Conservation (phyloP, 805 yeast genomes). For the Torulaspora delbrueckii region DNA sequence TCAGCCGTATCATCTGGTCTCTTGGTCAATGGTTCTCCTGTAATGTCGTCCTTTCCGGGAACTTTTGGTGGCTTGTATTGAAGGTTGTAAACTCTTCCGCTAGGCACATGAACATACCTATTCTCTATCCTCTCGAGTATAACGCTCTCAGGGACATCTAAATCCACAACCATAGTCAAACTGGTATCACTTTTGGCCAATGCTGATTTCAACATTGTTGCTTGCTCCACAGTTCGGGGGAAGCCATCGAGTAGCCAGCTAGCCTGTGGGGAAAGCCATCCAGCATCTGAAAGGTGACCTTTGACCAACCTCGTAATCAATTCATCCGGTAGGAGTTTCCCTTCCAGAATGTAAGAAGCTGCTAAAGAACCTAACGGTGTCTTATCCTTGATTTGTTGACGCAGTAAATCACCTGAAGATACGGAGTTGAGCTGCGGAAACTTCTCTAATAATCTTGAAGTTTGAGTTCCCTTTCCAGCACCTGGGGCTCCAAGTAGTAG, state of each 20-base stretch:
- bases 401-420: conserved; percentile 79
- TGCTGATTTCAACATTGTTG: conserved; percentile 48
- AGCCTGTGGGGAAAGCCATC: conserved; percentile 32
- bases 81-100: conserved; percentile 82
- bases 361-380: conserved; percentile 58
- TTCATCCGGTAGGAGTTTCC: conserved; percentile 69
- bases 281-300: conserved; percentile 39
- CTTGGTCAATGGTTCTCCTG: conserved; percentile 80
- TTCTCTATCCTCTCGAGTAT: conserved; percentile 78
- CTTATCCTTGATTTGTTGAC: conserved; percentile 55
- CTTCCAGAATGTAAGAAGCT: conserved; percentile 50
- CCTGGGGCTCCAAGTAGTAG: conserved; percentile 92
- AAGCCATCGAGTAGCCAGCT: conserved; percentile 88
- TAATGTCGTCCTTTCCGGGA: conserved; percentile 77
- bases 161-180: conserved; percentile 75
- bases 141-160: conserved; percentile 80
- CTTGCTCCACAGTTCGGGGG: conserved; percentile 78
- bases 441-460: conserved; percentile 54
- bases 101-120: conserved; percentile 76
- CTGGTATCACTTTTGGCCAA: conserved; percentile 38
- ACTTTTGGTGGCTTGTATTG: conserved; percentile 86
- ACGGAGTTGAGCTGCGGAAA: conserved; percentile 54
- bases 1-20: conserved; percentile 79
- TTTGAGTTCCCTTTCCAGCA: conserved; percentile 89
- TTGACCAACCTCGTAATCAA: conserved; percentile 58